phyloP scores from a whole-genome alignment of 257 asterid genomes.

The Verbascum thapsus region DNA sequence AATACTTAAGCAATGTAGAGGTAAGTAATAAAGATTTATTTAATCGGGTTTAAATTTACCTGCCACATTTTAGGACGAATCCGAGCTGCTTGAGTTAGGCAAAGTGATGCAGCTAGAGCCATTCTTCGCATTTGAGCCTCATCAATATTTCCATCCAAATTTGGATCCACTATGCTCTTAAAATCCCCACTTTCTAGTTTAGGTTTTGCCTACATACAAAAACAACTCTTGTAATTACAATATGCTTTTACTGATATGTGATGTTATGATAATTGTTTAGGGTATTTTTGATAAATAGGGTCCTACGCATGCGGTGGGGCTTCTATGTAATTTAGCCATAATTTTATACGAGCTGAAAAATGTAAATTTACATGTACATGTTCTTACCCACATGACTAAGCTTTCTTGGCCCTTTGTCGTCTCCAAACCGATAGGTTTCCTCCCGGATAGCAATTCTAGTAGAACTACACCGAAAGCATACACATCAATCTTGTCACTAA shows the following conservation, averaged over 20 bases:
- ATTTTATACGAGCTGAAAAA: no score
- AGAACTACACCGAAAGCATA: constrained; percentile 95
- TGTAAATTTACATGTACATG: neutral
- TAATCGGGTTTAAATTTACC: constrained; percentile 40
- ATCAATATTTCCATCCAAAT: constrained; percentile 45
- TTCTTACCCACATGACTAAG: constrained; percentile 91
- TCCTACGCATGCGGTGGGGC: no score
- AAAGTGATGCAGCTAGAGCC: constrained; percentile 70
- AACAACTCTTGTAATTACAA: neutral
- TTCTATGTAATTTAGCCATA: no score
- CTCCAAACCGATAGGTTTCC: constrained; percentile 74
- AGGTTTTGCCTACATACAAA: constrained; percentile 66
- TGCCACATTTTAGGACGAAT: constrained; percentile 78
- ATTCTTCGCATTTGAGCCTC: constrained; percentile 65
- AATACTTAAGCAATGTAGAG: constrained; percentile 8
- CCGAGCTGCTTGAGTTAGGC: constrained; percentile 86
- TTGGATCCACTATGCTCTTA: constrained; percentile 67
- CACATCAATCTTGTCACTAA: constrained; percentile 90
- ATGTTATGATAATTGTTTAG: no score
- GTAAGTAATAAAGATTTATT: neutral
- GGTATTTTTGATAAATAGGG: no score
- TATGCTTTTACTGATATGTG: no score
- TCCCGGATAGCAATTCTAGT: constrained; percentile 85
- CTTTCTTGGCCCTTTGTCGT: constrained; percentile 71
- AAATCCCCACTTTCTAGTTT: constrained; percentile 62